Evolutionary conservation across 768 basidiomycete genomes (phyloP), one percentile per base, ranked within the genome.

Genomic region (Hirschioporus abietinus): DNA sequence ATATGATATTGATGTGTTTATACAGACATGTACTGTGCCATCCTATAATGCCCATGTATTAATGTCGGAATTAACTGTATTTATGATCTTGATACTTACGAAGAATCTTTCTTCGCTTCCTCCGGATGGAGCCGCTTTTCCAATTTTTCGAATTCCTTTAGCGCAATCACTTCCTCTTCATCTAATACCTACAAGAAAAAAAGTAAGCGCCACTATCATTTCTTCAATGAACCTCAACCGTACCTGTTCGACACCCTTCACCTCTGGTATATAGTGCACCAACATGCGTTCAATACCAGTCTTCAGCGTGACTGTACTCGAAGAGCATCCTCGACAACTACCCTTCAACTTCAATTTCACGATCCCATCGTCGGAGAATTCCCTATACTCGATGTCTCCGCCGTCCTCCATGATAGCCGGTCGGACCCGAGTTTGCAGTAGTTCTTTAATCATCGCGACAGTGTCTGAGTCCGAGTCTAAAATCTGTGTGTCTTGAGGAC

Each of bases 401-500:
- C 97, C 97, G 66, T 99, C 96, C 76, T 99, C 97, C 92, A 96
- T 96, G 68, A 99, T 99, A 5, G 95, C 93, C 6, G 97, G 97
- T 65, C 97, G 81, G 20, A 99, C 95, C 17, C 97, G 81, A 1
- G 96, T 99, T 74, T 98, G 96, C 63, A 99, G 80, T 52, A 99
- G 76, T 75, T 99, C 97, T 76, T 99, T 99, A 71, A 99, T 95
- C 96, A 99, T 99, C 8, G 94, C 97, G 2, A 99, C 94, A 2
- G 94, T 93, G 76, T 99, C 97, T 24, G 92, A 91, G 75, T 99
- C 97, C 2, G 90, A 92, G 71, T 98, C 96, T 26, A 99, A 79
- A 69, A 99, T 96, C 64, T 84, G 84, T 9, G 96, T 98, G 76
- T 99, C 97, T 76, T 95, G 92, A 10, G 95, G 94, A 4, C 95